Conservation (phyloP, 139 green algal species). For the Chlorella vulgaris region DNA sequence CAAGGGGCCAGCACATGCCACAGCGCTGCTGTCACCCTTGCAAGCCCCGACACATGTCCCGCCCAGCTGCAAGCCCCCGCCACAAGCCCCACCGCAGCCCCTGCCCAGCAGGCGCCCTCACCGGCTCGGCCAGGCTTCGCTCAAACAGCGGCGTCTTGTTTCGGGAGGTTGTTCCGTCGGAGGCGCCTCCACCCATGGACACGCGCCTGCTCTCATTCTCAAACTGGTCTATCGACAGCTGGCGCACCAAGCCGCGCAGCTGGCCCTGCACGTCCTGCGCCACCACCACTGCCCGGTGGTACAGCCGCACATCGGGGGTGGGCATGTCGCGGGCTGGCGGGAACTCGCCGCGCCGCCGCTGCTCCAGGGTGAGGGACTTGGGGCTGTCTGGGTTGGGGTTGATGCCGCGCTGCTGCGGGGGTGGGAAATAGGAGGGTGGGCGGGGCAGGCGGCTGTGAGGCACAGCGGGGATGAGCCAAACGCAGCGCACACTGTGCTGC, state of each 20-base stretch:
- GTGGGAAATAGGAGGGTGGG: too few relatives aligned
- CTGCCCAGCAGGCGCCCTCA: too few relatives aligned
- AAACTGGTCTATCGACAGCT: conserved; percentile 98
- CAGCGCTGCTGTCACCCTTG: neutral
- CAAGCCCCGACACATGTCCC: too few relatives aligned
- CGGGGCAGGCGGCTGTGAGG: neutral
- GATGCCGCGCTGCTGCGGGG: conserved; percentile 1
- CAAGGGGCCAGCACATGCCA: neutral
- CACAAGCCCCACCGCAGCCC: too few relatives aligned
- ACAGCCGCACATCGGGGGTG: conserved; percentile 88
- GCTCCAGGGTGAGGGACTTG: conserved; percentile 51
- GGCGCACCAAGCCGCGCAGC: conserved; percentile 84
- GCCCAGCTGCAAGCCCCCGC: too few relatives aligned
- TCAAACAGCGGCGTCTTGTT: conserved; percentile 58
- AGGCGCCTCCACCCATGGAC: conserved; percentile 49
- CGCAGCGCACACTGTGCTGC: too few relatives aligned
- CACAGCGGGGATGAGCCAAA: too few relatives aligned
- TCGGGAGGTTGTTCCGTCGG: conserved; percentile 16
- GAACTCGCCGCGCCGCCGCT: conserved; percentile 43
- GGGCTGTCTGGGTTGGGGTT: conserved; percentile 19
- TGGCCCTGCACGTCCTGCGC: conserved; percentile 52
- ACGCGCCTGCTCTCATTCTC: conserved; percentile 96
- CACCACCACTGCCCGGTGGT: conserved; percentile 94
- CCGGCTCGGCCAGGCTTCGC: conserved; percentile 37
- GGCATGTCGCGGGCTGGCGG: conserved; percentile 46